Percentiles rank a stretch among this genome's conserved stretches.
phyloP scores from a whole-genome alignment of 176 grass and related monocot genomes.

The Oryza meridionalis region DNA sequence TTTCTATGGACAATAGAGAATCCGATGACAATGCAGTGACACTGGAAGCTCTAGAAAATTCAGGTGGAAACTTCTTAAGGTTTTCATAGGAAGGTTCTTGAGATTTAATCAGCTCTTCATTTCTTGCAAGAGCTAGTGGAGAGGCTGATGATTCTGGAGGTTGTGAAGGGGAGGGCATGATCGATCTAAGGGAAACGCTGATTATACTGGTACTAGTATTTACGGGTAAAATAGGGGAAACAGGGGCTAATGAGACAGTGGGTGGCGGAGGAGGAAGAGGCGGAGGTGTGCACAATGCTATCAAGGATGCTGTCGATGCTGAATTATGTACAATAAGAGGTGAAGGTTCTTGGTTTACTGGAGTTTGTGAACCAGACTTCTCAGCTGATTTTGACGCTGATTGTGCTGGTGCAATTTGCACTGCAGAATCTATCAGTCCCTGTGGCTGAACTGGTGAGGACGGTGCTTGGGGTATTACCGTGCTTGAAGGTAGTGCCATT shows the following conservation, averaged over 20 bases:
- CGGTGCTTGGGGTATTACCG: background rate
- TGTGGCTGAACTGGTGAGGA: conserved; percentile 20
- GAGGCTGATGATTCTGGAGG: conserved; percentile 43
- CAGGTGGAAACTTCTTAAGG: conserved; percentile 26
- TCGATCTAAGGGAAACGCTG: conserved; percentile 48
- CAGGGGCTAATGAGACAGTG: conserved; percentile 37
- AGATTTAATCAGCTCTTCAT: conserved; percentile 21
- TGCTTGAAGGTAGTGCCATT: conserved; percentile 35
- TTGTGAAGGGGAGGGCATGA: conserved; percentile 34
- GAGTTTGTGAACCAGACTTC: conserved; percentile 44
- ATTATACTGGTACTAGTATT: conserved; percentile 41
- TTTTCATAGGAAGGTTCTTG: conserved; percentile 35
- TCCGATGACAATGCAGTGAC: background rate
- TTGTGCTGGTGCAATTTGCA: conserved; percentile 21
- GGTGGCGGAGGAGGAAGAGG: conserved; percentile 57
- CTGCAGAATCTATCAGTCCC: conserved; percentile 2
- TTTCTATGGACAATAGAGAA: conserved; percentile 29
- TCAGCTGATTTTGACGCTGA: conserved; percentile 17
- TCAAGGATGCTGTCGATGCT: conserved; percentile 43
- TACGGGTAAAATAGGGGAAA: conserved; percentile 33
- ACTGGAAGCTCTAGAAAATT: conserved; percentile 25
- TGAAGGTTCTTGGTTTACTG: conserved; percentile 31
- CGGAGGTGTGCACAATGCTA: conserved; percentile 39
- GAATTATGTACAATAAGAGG: conserved; percentile 35
- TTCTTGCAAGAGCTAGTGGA: conserved; percentile 15